Evolutionary conservation across 441 rosid species (phyloP).

Genomic region (Rhodomyrtus psidioides): DNA sequence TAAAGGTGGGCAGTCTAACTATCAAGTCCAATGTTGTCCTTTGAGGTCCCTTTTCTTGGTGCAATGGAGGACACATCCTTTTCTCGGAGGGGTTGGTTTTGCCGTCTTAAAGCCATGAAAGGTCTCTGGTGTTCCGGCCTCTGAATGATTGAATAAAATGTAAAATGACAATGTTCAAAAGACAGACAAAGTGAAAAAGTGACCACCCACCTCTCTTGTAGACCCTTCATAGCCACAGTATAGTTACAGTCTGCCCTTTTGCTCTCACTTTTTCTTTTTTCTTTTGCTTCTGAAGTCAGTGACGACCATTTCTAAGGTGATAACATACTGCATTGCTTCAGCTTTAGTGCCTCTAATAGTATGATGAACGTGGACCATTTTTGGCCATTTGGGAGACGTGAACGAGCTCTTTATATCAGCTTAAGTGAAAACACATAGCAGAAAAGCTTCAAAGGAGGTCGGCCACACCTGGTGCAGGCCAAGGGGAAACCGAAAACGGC

Average conservation of each 20-base stretch:
- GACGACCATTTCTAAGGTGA: not conserved
- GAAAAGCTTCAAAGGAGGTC: not conserved
- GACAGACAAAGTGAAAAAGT: not conserved
- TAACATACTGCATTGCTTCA: not conserved
- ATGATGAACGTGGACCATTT: not conserved
- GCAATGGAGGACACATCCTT: slow-evolving; percentile 5
- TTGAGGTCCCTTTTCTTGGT: slow-evolving; percentile 8
- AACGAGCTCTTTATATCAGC: too few species aligned
- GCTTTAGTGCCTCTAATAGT: not conserved
- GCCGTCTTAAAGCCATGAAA: slow-evolving; percentile 19
- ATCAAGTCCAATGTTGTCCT: slow-evolving; percentile 23
- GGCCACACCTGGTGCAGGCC: not conserved
- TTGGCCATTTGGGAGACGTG: not conserved
- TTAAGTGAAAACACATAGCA: not conserved
- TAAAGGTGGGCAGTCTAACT: slow-evolving; percentile 8
- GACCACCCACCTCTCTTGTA: not conserved
- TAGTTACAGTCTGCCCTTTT: not conserved
- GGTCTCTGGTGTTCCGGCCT: slow-evolving; percentile 1
- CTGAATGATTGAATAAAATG: slow-evolving; percentile 2
- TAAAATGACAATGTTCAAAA: not conserved
- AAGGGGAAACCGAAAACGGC: not conserved
- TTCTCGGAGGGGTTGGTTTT: slow-evolving; percentile 16
- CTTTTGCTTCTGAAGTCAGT: not conserved
- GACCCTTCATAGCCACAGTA: not conserved
- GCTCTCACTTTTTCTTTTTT: not conserved